Evolutionary conservation across 352 stramenopile genomes (phyloP).

Genomic region (Peronospora destructor): DNA sequence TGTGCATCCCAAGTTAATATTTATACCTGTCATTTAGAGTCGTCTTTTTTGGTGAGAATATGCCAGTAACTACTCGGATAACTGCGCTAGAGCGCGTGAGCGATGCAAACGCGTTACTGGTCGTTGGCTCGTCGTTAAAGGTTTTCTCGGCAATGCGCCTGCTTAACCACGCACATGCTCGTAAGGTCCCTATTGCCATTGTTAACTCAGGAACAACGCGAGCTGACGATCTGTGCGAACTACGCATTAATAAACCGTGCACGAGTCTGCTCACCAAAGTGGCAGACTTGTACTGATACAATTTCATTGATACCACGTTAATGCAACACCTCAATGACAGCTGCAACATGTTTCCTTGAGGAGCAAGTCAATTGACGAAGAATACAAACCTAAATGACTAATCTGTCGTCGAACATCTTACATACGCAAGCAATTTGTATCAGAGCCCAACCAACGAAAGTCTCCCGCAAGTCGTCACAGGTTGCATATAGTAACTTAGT

Average conservation of each 20-base stretch:
- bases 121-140: conserved; percentile 91
- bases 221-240: conserved; percentile 65
- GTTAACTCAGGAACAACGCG: conserved; percentile 86
- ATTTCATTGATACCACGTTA: conserved; percentile 1
- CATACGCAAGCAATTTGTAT: conserved; percentile 12
- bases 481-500: conserved; percentile 25
- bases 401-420: conserved; percentile 30
- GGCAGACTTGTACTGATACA: conserved; percentile 21
- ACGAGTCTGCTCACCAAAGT: conserved; percentile 45
- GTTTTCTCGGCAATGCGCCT: conserved; percentile 93
- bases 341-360: conserved; percentile 12
- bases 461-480: conserved; percentile 6
- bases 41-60: conserved; percentile 96
- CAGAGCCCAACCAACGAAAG: conserved; percentile 15
- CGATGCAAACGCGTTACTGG: conserved; percentile 83
- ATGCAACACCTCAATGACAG: conserved; percentile 8
- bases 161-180: conserved; percentile 62
- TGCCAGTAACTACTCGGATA: conserved; percentile 76
- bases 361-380: conserved; percentile 16
- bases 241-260: conserved; percentile 67
- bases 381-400: conserved; percentile 16
- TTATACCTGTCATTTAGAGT: conserved; percentile 42
- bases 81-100: conserved; percentile 64
- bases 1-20: not conserved
- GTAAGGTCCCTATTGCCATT: conserved; percentile 72